Evolutionary conservation across 2,329 filamentous ascomycete species (phyloP).

Genomic region (Botrytis medusae): DNA sequence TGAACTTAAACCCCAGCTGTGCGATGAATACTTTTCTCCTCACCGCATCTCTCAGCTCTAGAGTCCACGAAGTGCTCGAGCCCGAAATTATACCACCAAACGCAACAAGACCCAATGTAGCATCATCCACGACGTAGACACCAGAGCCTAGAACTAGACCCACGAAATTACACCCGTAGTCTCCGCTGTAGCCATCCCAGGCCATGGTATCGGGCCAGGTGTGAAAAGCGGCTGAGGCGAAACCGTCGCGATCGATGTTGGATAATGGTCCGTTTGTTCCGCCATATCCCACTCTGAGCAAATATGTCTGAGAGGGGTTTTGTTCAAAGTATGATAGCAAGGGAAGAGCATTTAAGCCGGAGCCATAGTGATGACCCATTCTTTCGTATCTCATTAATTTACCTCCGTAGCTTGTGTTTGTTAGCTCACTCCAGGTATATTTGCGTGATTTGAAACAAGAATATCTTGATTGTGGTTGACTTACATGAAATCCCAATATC

Average conservation of each 20-base stretch:
- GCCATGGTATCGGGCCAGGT: slow-evolving; percentile 54
- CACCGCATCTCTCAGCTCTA: slow-evolving; percentile 49
- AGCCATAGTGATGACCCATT: slow-evolving; percentile 62
- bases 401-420: slow-evolving; percentile 19
- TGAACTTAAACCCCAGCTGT: slow-evolving; percentile 45
- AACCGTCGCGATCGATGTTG: slow-evolving; percentile 56
- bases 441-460: neutral
- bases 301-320: slow-evolving; percentile 48
- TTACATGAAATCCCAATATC: slow-evolving; percentile 44
- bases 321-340: slow-evolving; percentile 53
- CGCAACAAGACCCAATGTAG: slow-evolving; percentile 47
- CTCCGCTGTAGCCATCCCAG: slow-evolving; percentile 58
- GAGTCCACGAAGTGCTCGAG: slow-evolving; percentile 29
- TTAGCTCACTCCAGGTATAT: neutral
- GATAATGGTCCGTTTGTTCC: slow-evolving; percentile 53
- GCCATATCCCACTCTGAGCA: slow-evolving; percentile 55
- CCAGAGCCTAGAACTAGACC: slow-evolving; percentile 52
- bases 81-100: slow-evolving; percentile 49
- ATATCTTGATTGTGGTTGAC: neutral
- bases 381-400: slow-evolving; percentile 46
- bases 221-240: slow-evolving; percentile 56
- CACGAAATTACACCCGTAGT: slow-evolving; percentile 57
- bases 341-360: slow-evolving; percentile 56
- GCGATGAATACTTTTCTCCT: slow-evolving; percentile 51
- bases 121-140: slow-evolving; percentile 50